Percentiles rank a stretch among this genome's conserved stretches.
Evolutionary conservation across 371 early-diverging fungal genomes (phyloP).

Genomic region (Polyrhizophydium stewartii): DNA sequence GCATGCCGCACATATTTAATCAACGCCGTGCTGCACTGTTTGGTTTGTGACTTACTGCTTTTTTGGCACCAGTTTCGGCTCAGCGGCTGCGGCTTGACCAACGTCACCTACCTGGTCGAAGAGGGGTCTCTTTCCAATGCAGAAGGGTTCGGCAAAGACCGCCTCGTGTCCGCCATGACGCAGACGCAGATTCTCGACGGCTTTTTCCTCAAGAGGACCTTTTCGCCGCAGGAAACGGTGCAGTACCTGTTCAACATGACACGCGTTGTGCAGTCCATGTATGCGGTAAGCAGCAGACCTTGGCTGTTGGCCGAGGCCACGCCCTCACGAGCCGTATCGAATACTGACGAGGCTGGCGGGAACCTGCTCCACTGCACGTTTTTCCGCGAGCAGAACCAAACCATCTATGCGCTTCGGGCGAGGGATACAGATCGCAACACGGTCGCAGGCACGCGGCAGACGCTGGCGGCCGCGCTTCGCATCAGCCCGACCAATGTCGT

Average conservation of each 20-base stretch:
- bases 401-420: background rate
- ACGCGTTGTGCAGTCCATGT: constrained; percentile 17
- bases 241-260: constrained; percentile 65
- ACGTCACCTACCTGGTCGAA: constrained; percentile 85
- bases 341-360: too few species aligned
- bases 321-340: too few species aligned
- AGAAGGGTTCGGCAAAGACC: constrained; percentile 46
- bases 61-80: constrained; percentile 56
- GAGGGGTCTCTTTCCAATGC: constrained; percentile 54
- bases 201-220: constrained; percentile 73
- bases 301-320: too few species aligned
- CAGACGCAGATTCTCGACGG: constrained; percentile 64
- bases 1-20: background rate
- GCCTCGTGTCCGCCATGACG: constrained; percentile 64
- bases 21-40: too few species aligned
- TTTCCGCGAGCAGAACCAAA: background rate
- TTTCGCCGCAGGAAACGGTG: constrained; percentile 67
- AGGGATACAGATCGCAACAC: too few species aligned
- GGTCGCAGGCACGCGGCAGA: too few species aligned
- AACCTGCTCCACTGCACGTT: too few species aligned
- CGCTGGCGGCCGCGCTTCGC: too few species aligned
- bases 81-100: constrained; percentile 55
- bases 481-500: too few species aligned
- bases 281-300: constrained; percentile 8
- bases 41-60: background rate